These are phyloP conservation scores for Tetradesmus lagerheimii DNA, from an alignment of 139 green algal species.

Conservation along the genomic window DNA sequence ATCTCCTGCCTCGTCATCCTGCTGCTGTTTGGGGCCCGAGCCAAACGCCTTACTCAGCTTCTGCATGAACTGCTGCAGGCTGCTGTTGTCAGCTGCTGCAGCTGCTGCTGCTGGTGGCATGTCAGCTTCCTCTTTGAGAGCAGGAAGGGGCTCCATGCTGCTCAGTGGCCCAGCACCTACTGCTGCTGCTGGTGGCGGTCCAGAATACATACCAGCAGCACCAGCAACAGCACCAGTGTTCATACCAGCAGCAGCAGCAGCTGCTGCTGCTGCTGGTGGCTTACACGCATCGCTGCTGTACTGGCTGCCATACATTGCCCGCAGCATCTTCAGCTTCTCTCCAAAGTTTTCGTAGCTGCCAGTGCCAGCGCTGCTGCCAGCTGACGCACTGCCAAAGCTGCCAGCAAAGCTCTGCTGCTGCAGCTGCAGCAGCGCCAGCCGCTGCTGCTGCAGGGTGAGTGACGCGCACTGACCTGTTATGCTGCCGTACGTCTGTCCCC, in stretches of 20 bases:
- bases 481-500: background rate
- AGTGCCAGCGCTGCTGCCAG: background rate
- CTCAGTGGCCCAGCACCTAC: background rate
- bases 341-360: background rate
- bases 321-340: conserved; percentile 25
- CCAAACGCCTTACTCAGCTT: conserved; percentile 17
- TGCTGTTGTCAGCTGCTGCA: background rate
- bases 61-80: conserved; percentile 25
- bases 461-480: background rate
- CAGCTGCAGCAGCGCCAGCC: background rate
- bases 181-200: background rate
- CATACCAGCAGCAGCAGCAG: background rate
- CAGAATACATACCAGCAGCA: background rate
- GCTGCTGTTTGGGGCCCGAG: background rate
- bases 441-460: background rate
- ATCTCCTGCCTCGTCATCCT: background rate
- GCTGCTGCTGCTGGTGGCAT: background rate
- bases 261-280: background rate
- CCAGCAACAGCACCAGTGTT: background rate
- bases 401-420: background rate
- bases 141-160: background rate
- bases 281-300: background rate
- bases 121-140: conserved; percentile 7
- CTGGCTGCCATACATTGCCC: conserved; percentile 12
- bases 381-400: conserved; percentile 1